A percentile compares a stretch with the other conserved stretches of the same genome.
These are phyloP conservation scores for Stagonosporopsis cucurbitacearum DNA, from an alignment of 2,329 filamentous ascomycete species.

Conservation along the genomic window DNA sequence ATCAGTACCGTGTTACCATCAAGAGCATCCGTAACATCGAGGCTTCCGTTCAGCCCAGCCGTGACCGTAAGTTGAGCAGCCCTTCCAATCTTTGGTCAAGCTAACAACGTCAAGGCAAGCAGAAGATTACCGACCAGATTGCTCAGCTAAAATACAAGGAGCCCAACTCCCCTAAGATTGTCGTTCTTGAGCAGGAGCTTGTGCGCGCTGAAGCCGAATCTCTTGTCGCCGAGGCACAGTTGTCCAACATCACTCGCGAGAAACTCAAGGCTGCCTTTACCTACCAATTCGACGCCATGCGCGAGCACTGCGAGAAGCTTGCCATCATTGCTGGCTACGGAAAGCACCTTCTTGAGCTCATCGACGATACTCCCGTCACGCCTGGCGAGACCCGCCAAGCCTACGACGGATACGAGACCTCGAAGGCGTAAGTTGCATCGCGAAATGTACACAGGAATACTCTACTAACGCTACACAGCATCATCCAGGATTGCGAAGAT, in stretches of 20 bases:
- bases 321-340: slow-evolving; percentile 97
- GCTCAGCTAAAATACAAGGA: slow-evolving; percentile 99
- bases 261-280: slow-evolving; percentile 98
- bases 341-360: slow-evolving; percentile 95
- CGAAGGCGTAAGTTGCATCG: slow-evolving; percentile 71
- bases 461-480: slow-evolving; percentile 57
- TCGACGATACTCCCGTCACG: slow-evolving; percentile 96
- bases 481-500: slow-evolving; percentile 99
- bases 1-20: slow-evolving; percentile 98
- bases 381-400: slow-evolving; percentile 94
- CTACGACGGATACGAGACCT: slow-evolving; percentile 97
- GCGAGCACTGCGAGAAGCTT: slow-evolving; percentile 97
- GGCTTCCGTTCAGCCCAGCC: slow-evolving; percentile 95
- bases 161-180: slow-evolving; percentile 95
- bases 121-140: slow-evolving; percentile 99
- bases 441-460: neutral
- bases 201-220: slow-evolving; percentile 98
- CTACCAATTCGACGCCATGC: slow-evolving; percentile 97
- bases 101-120: slow-evolving; percentile 71
- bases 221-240: slow-evolving; percentile 95
- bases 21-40: slow-evolving; percentile 99
- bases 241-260: slow-evolving; percentile 99
- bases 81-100: neutral
- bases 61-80: slow-evolving; percentile 74
- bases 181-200: slow-evolving; percentile 97